Evolutionary conservation across 208 protist genomes (phyloP).

Genomic region (Herpetomonas samuelpessoai): DNA sequence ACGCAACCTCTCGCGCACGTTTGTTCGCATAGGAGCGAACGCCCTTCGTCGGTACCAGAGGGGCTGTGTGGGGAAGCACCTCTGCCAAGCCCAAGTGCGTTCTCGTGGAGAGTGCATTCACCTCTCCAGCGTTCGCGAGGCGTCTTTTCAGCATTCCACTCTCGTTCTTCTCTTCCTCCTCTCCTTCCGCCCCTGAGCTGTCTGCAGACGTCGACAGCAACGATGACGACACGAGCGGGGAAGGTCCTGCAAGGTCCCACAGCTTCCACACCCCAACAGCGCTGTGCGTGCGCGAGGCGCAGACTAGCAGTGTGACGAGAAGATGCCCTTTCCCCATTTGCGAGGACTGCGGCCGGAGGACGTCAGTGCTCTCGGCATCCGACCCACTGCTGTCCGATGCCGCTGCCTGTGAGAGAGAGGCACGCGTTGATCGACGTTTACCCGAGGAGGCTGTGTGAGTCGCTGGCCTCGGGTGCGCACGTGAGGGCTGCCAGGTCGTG

Average conservation of each 20-base stretch:
- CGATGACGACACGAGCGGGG: background rate
- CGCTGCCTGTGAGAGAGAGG: too few relatives aligned
- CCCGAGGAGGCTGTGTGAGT: too few relatives aligned
- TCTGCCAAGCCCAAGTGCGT: background rate
- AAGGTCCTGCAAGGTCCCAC: constrained; percentile 17
- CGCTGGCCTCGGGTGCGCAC: too few relatives aligned
- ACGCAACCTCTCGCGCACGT: too few relatives aligned
- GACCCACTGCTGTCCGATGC: background rate
- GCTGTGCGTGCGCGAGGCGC: background rate
- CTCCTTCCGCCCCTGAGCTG: background rate
- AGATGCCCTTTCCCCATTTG: constrained; percentile 7
- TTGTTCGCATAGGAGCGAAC: too few relatives aligned
- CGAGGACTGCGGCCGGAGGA: constrained; percentile 6
- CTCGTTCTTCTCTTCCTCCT: background rate
- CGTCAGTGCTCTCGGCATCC: background rate
- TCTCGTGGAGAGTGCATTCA: background rate
- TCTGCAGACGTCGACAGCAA: background rate
- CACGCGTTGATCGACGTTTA: too few relatives aligned
- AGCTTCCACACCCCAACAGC: constrained; percentile 13
- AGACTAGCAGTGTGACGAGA: constrained; percentile 4
- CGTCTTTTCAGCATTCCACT: background rate
- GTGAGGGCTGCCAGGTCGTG: background rate
- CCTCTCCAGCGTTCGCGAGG: background rate
- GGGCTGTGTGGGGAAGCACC: constrained; percentile 1
- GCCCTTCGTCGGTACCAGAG: background rate